phyloP scores from a whole-genome alignment of 768 basidiomycete genomes.

The Lentinula aciculospora region DNA sequence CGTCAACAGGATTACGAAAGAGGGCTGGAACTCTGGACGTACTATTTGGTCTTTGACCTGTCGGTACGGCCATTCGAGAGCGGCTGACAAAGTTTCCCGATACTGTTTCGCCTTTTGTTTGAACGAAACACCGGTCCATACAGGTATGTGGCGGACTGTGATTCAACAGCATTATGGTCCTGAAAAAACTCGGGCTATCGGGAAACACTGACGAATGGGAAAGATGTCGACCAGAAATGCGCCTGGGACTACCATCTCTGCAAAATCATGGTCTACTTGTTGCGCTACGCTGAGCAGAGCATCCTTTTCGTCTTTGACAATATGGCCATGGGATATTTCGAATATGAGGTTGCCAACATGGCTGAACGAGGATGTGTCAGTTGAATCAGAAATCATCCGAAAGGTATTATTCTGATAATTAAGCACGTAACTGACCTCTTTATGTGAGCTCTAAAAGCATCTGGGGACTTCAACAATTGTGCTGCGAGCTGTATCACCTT shows the following conservation, averaged over 20 bases:
- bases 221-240: conserved; percentile 1
- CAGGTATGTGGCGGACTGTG: not conserved
- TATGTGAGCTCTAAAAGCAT: not conserved
- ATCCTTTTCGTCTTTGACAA: conserved; percentile 1
- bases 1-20: not conserved
- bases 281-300: not conserved
- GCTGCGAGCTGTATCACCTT: not conserved
- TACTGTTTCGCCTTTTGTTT: not conserved
- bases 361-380: not conserved
- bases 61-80: conserved; percentile 7
- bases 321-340: conserved; percentile 5
- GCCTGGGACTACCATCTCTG: conserved; percentile 3
- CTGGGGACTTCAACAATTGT: not conserved
- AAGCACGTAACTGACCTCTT: not conserved
- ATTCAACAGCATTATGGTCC: not conserved
- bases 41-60: conserved; percentile 9
- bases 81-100: not conserved
- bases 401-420: not conserved
- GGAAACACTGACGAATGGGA: not conserved
- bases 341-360: conserved; percentile 2
- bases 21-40: not conserved
- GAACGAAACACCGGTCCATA: not conserved
- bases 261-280: not conserved
- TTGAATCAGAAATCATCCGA: not conserved
- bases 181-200: not conserved